Evolutionary conservation across 345 rosid species (phyloP), one percentile per base, ranked within the genome.

Genomic region (Diplotaxis tenuifolia): DNA sequence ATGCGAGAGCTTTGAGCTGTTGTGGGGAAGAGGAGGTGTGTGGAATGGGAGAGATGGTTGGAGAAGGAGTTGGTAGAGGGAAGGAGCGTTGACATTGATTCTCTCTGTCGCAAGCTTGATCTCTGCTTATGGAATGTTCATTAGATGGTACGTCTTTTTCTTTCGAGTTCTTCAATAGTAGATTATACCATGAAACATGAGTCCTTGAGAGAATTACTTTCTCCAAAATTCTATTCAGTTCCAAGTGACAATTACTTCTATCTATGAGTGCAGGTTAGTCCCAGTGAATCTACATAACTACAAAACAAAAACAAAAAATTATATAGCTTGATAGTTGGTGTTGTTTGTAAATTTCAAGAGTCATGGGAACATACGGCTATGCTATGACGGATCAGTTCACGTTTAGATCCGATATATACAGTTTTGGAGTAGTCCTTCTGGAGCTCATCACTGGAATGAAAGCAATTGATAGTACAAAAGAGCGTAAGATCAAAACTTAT

Each of bases 301-400:
- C 2, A 4, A 38, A 38, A 38, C 12, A 2, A 4, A 38, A 38
- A 38, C 12, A 38, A 38, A 40, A 40, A 40, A 5, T 14, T 40
- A 3, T 38, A 7, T 19, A 60, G 20, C 20, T 58, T 32, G 32
- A 8, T 57, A 45, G 23, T 19, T 19, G 19, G 49, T 40, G 16
- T 2, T 32, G 38, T 40, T 40, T 40, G 49, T 40, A 40, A 40
- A 14, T 40, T n/a, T n/a, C 98, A 0, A 86, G 97, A 74, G 97
- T 91, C 65, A 93, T 93, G 98, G 98, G 98, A 65, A 93, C 98
- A 2, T 89, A 89, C 15, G 98, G 98, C 34, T 93, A 93, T 54
- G 98, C 97, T 38, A 91, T 89, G 98, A 93, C 97, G 0, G 98
- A 97, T 14, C 97, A 91, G 69, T 82, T 93, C 70, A 89, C 96